Percentiles rank a stretch among this genome's conserved stretches.
These are phyloP conservation scores for Alternaria sp. DNA, from an alignment of 2,329 filamentous ascomycete genomes.

Conservation along the genomic window DNA sequence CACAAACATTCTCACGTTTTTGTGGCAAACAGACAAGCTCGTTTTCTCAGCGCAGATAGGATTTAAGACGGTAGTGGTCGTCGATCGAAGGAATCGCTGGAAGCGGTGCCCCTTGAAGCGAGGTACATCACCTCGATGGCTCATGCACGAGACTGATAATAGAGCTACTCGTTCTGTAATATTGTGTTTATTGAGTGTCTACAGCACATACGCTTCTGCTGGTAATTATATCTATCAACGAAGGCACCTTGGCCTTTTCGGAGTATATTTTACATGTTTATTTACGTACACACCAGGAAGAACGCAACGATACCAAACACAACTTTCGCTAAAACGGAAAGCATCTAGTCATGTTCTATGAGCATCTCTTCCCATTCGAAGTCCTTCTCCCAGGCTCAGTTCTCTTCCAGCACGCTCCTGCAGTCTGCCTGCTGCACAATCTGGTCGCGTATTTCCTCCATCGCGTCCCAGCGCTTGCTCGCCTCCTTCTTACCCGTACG, in stretches of 20 bases:
- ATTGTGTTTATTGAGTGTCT: accelerated
- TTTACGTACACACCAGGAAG: neutral
- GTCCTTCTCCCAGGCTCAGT: neutral
- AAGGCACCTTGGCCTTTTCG: accelerated
- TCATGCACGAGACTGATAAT: neutral
- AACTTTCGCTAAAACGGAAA: neutral
- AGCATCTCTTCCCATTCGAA: accelerated
- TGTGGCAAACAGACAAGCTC: neutral
- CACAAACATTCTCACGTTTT: neutral
- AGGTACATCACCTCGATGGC: neutral
- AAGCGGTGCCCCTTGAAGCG: neutral
- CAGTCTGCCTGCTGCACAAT: slow-evolving; percentile 16
- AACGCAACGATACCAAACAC: neutral
- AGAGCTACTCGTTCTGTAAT: neutral
- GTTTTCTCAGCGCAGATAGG: neutral
- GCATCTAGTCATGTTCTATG: neutral
- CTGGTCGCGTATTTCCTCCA: slow-evolving; percentile 11
- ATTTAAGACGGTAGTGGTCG: neutral
- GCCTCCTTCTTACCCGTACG: slow-evolving; percentile 20
- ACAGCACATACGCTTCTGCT: too few relatives aligned
- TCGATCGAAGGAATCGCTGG: neutral
- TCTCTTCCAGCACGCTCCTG: slow-evolving; percentile 6
- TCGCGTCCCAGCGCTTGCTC: slow-evolving; percentile 18
- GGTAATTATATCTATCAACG: neutral
- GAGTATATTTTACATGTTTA: neutral